Evolutionary conservation across 2,329 filamentous ascomycete species (phyloP).

Genomic region (Cyphellophora attinorum): DNA sequence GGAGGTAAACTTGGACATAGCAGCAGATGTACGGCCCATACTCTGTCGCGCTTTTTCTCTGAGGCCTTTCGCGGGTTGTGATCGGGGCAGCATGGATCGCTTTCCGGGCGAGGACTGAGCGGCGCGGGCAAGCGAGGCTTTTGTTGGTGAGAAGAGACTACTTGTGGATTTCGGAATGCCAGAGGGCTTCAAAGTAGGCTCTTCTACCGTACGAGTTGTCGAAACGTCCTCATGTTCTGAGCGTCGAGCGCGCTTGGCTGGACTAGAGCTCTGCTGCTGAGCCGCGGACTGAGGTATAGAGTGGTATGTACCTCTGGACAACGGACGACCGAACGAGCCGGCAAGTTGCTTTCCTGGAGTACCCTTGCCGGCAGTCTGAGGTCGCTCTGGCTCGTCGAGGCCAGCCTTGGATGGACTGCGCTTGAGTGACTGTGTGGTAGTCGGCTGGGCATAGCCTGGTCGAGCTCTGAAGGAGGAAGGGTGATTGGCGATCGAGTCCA

Average conservation of each 20-base stretch:
- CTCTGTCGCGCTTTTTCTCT: neutral
- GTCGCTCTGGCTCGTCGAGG: conserved; percentile 48
- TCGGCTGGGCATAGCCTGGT: conserved; percentile 31
- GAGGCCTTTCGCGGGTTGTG: conserved; percentile 44
- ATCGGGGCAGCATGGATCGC: conserved; percentile 38
- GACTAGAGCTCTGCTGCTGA: conserved; percentile 24
- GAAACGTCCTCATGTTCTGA: conserved; percentile 60
- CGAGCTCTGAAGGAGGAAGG: conserved; percentile 59
- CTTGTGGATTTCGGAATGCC: conserved; percentile 42
- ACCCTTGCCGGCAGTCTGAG: conserved; percentile 24
- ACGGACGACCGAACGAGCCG: conserved; percentile 10
- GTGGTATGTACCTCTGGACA: conserved; percentile 21
- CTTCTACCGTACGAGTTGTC: conserved; percentile 37
- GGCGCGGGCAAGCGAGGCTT: conserved; percentile 58
- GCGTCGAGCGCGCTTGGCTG: conserved; percentile 64
- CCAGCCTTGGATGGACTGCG: conserved; percentile 52
- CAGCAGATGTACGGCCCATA: conserved; percentile 1
- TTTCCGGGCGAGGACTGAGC: conserved; percentile 38
- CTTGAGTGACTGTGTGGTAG: conserved; percentile 36
- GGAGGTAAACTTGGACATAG: conserved; percentile 3
- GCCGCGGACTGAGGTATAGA: conserved; percentile 20
- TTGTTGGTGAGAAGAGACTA: conserved; percentile 67
- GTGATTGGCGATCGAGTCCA: conserved; percentile 90
- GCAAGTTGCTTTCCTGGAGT: conserved; percentile 22
- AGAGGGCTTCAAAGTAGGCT: conserved; percentile 26